phyloP scores from a whole-genome alignment of 2,329 filamentous ascomycete genomes.

The Leptographium wingfieldii region DNA sequence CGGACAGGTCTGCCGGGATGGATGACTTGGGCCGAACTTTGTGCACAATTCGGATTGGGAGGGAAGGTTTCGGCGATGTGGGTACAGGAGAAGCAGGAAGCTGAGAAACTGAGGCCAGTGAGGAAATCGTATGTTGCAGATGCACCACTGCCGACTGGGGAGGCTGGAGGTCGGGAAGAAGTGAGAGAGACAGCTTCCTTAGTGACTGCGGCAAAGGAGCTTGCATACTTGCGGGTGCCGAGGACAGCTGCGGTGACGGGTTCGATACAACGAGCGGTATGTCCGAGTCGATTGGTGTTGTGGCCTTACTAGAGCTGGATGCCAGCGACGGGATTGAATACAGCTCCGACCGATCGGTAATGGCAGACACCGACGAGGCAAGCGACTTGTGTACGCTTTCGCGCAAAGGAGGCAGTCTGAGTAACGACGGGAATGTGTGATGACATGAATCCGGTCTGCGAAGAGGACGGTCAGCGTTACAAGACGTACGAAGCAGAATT shows the following conservation, averaged over 20 bases:
- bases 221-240: not conserved
- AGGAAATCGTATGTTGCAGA: not conserved
- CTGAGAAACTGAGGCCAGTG: not conserved
- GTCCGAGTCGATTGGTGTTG: constrained; percentile 41
- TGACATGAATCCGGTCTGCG: not conserved
- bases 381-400: constrained; percentile 25
- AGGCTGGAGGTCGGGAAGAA: not conserved
- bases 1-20: constrained; percentile 62
- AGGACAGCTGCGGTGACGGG: not conserved
- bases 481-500: not conserved
- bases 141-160: not conserved
- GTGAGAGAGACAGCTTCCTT: not conserved
- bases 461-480: not conserved
- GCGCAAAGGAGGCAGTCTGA: not conserved
- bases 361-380: constrained; percentile 38
- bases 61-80: not conserved
- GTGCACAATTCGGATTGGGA: constrained; percentile 13
- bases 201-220: not conserved
- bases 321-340: constrained; percentile 35
- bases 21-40: constrained; percentile 66
- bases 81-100: not conserved
- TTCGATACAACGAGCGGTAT: constrained; percentile 2
- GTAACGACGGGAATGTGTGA: not conserved
- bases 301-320: constrained; percentile 48
- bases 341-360: constrained; percentile 43